These are phyloP conservation scores for Pythium brassicae DNA, from an alignment of 352 stramenopile genomes.

Conservation along the genomic window DNA sequence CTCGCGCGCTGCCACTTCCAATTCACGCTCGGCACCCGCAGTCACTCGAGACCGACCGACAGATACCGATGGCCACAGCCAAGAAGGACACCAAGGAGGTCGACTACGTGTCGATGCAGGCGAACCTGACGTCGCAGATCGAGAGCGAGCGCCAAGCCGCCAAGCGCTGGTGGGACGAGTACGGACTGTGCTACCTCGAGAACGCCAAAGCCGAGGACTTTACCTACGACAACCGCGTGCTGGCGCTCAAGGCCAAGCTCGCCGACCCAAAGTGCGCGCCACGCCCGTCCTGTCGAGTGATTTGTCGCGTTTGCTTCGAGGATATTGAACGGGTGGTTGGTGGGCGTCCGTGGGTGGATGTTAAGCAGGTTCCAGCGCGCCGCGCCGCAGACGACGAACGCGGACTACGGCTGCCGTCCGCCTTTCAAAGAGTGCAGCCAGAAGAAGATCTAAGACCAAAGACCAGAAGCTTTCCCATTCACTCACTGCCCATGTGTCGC, in stretches of 20 bases:
- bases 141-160: conserved; percentile 72
- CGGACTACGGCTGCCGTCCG: conserved; percentile 62
- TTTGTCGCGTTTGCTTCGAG: not conserved
- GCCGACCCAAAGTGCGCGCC: conserved; percentile 43
- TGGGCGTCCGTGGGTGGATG: too few relatives aligned
- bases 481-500: too few relatives aligned
- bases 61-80: conserved; percentile 28
- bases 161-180: conserved; percentile 83
- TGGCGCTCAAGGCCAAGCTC: conserved; percentile 64
- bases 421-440: conserved; percentile 77
- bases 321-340: not conserved
- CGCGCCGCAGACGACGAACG: conserved; percentile 45
- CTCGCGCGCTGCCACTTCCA: too few relatives aligned
- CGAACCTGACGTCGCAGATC: conserved; percentile 80
- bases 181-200: conserved; percentile 73
- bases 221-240: conserved; percentile 75
- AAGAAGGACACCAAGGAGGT: conserved; percentile 66
- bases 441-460: conserved; percentile 34
- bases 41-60: too few relatives aligned
- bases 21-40: too few relatives aligned
- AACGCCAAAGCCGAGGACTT: conserved; percentile 78
- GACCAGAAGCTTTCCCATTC: not conserved
- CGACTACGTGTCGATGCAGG: conserved; percentile 80
- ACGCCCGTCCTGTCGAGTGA: not conserved
- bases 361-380: conserved; percentile 44